Conservation (phyloP, 768 basidiomycete species). For the Dacryopinax spathularia region DNA sequence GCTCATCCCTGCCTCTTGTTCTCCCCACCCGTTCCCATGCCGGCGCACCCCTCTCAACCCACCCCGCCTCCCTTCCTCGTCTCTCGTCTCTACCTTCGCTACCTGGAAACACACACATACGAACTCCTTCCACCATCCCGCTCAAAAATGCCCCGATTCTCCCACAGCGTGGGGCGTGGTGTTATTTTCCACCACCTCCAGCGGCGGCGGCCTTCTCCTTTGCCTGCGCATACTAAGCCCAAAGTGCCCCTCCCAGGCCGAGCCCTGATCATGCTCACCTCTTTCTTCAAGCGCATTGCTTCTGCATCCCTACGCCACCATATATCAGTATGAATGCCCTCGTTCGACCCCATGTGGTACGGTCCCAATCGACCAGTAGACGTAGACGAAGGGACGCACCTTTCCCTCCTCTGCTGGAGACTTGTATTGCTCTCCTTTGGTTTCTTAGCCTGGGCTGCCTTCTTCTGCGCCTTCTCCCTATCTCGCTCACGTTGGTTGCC, state of each 20-base stretch:
- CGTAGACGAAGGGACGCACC: conserved; percentile 34
- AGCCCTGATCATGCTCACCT: conserved; percentile 30
- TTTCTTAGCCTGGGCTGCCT: conserved; percentile 19
- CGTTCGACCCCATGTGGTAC: too few relatives aligned
- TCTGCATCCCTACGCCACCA: conserved; percentile 50
- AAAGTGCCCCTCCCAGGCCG: background rate
- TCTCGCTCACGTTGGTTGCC: conserved; percentile 73
- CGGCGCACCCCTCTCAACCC: too few relatives aligned
- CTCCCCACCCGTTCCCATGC: too few relatives aligned
- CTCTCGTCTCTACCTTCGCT: too few relatives aligned
- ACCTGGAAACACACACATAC: too few relatives aligned
- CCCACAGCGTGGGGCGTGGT: too few relatives aligned
- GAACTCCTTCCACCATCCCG: too few relatives aligned
- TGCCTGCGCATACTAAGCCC: background rate
- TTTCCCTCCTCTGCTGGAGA: conserved; percentile 59
- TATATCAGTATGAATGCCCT: conserved; percentile 17
- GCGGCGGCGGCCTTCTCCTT: background rate
- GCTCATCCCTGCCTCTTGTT: too few relatives aligned
- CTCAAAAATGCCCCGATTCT: too few relatives aligned
- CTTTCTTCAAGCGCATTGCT: conserved; percentile 61
- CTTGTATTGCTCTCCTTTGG: conserved; percentile 57
- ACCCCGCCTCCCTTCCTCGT: too few relatives aligned
- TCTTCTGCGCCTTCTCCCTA: conserved; percentile 61
- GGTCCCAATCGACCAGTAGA: conserved; percentile 6
- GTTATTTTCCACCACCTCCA: too few relatives aligned